phyloP scores from a whole-genome alignment of 805 yeast genomes.

The Barnettozyma siamensis region DNA sequence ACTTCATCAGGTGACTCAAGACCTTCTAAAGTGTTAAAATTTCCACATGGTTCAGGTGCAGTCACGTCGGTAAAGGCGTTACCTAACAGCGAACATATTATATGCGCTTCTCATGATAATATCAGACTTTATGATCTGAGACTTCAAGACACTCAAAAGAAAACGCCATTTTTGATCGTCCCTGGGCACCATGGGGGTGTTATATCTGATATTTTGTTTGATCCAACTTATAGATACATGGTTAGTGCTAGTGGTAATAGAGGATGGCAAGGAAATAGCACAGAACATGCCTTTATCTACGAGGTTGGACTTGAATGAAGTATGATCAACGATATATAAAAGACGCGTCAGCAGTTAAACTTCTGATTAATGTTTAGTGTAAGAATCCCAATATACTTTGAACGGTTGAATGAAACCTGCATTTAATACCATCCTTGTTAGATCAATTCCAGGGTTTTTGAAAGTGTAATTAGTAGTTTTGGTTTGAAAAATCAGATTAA shows the following conservation, averaged over 20 bases:
- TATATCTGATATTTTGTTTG: slow-evolving; percentile 70
- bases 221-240: slow-evolving; percentile 83
- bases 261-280: slow-evolving; percentile 86
- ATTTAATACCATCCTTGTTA: not conserved
- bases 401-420: slow-evolving; percentile 5
- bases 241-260: slow-evolving; percentile 89
- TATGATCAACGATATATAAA: not conserved
- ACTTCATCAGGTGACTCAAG: slow-evolving; percentile 33
- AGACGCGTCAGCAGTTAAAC: too few species aligned
- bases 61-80: slow-evolving; percentile 74
- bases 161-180: slow-evolving; percentile 72
- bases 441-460: not conserved
- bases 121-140: slow-evolving; percentile 77
- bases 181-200: slow-evolving; percentile 98
- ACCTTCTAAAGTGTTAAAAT: slow-evolving; percentile 54
- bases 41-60: slow-evolving; percentile 88
- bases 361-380: not conserved
- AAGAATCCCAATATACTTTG: slow-evolving; percentile 1
- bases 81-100: slow-evolving; percentile 72
- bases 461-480: not conserved
- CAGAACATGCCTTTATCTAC: slow-evolving; percentile 78
- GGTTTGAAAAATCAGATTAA: slow-evolving; percentile 6
- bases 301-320: slow-evolving; percentile 51
- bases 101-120: slow-evolving; percentile 90
- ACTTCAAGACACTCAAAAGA: slow-evolving; percentile 34